Conservation (phyloP, 208 protist species). For the Willaertia magna region DNA sequence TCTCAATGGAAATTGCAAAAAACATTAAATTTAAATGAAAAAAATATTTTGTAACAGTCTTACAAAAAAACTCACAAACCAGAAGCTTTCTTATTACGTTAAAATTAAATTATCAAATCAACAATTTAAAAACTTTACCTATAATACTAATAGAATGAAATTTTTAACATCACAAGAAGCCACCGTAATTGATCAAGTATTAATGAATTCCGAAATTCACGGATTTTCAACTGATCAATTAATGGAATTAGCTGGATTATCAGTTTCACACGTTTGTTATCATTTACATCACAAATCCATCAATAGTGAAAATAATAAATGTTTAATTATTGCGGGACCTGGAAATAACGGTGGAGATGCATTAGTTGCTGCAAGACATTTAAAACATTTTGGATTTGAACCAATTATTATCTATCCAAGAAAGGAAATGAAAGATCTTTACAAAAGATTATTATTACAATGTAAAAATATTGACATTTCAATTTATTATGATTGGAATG, state of each 20-base stretch:
- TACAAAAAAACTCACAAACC: too few relatives aligned
- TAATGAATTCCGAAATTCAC: constrained; percentile 30
- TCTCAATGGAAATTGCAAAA: too few relatives aligned
- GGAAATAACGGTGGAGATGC: constrained; percentile 63
- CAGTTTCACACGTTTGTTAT: constrained; percentile 18
- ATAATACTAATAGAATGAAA: too few relatives aligned
- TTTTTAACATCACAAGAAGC: constrained; percentile 4
- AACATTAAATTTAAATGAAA: too few relatives aligned
- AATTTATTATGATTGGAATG: background rate
- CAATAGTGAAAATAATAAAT: too few relatives aligned
- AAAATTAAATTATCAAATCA: too few relatives aligned
- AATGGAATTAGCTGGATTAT: constrained; percentile 59
- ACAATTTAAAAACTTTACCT: too few relatives aligned
- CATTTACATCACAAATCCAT: too few relatives aligned
- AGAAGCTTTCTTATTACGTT: too few relatives aligned
- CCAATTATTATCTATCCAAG: background rate
- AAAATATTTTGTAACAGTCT: too few relatives aligned
- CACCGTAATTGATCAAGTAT: constrained; percentile 27
- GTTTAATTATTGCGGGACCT: constrained; percentile 42
- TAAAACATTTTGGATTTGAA: constrained; percentile 44
- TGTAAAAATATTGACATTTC: background rate
- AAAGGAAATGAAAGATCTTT: background rate
- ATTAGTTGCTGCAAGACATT: constrained; percentile 49
- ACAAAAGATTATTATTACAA: background rate
- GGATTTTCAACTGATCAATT: constrained; percentile 44